Percentiles rank a stretch among this genome's conserved stretches.
Conservation (phyloP, 139 green algal species). For the Tetradesmus lagerheimii region DNA sequence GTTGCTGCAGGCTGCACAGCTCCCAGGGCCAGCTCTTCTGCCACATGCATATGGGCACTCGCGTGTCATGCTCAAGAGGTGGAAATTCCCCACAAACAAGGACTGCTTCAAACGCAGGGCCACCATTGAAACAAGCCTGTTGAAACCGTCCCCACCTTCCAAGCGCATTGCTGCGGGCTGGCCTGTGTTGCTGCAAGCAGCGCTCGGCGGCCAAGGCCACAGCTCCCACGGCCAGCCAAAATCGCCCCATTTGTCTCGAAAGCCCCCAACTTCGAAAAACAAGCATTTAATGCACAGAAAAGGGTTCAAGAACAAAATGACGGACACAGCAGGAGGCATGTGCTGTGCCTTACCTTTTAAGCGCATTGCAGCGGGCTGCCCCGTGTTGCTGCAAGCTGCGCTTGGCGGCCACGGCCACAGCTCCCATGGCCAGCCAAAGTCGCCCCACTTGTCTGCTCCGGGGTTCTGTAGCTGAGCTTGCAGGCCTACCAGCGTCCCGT, state of each 20-base stretch:
- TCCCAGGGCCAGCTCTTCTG: conserved; percentile 25
- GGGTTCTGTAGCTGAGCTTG: too few species aligned
- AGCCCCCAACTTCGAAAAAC: too few species aligned
- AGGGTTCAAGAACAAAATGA: too few species aligned
- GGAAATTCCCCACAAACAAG: too few species aligned
- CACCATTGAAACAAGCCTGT: too few species aligned
- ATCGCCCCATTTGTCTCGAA: too few species aligned
- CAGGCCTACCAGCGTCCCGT: neutral
- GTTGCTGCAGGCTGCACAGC: neutral
- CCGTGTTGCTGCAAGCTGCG: conserved; percentile 20
- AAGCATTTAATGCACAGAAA: too few species aligned
- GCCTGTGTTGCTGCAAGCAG: conserved; percentile 21
- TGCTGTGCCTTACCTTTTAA: neutral
- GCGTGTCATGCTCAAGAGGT: too few species aligned
- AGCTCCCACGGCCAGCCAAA: conserved; percentile 43
- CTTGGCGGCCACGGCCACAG: conserved; percentile 45
- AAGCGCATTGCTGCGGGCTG: neutral
- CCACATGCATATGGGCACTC: too few species aligned
- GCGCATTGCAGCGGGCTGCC: neutral
- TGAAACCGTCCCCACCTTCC: conserved; percentile 26
- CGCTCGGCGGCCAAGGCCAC: conserved; percentile 46
- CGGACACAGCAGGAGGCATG: too few species aligned
- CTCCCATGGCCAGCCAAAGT: neutral
- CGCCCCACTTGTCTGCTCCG: neutral
- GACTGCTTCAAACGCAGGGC: neutral